Evolutionary conservation across 2,329 filamentous ascomycete genomes (phyloP), one percentile per base, ranked within the genome.

Genomic region (Escovopsis weberi): DNA sequence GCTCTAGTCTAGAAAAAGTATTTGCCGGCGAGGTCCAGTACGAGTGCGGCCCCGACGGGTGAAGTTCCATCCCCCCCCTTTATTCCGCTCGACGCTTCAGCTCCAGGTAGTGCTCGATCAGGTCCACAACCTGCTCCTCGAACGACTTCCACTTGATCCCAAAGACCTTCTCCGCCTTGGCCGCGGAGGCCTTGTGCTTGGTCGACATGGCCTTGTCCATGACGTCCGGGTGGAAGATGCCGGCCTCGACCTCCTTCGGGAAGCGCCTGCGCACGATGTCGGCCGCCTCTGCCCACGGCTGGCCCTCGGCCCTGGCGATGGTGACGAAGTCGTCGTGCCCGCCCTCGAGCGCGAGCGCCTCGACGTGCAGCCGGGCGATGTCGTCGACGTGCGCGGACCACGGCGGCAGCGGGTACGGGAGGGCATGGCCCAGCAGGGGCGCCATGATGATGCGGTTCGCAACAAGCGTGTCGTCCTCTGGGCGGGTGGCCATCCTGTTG

Each of bases 41-140:
- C 15, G 15, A 15, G 15, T 15, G 15, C 2, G 15, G 15, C 15
- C 15, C 15, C 15, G 15, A 15, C 15, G 15, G 15, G 15, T 10
- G 28, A 30, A 30, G 28, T 30, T 30, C 28, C 10, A 6, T 3
- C 28, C 10, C 28, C 10, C 10, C 28, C 10, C 28, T 30, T 30
- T 30, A 6, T 10, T 30, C 28, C 28, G 6, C 28, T 30, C 28
- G 28, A 6, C 28, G 28, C 28, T 10, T 30, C 34, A 38, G 11
- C 18, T 38, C 53, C 7, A 63, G 43, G 44, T 58, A 61, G 41
- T 62, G 58, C 11, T 49, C 51, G 4, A 56, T 52, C 9, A 60
- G 52, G 42, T 51, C 55, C 38, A 51, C 54, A 9, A 62, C 55
- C 41, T 60, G 58, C 45, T 59, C 56, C 44, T 62, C 58, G 37